Base-by-base conservation (phyloP, 2,329 filamentous ascomycete genomes). In the Westerdykella sp. region DNA sequence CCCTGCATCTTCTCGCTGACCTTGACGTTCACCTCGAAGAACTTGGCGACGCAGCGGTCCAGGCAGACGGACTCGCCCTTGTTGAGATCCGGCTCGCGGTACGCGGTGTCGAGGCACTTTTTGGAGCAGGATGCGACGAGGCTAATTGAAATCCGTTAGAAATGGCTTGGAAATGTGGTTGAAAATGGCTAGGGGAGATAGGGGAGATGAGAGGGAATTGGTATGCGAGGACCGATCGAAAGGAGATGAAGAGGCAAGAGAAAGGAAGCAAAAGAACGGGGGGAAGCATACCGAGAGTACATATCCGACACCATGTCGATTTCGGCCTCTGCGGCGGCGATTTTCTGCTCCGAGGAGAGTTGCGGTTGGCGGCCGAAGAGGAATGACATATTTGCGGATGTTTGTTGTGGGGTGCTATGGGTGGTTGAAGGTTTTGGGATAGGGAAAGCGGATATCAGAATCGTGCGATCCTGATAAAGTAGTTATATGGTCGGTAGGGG, bases 21-120 rank as follows among this genome's bases (percentile, higher is more conserved):
- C 77, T 96, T 97, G 76, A 95, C 83, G 70, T 95, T 95, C 63
- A 95, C 90, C 60, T 97, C 91, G 73, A 98, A 96, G 77, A 97
- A 98, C 76, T 98, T 98, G 65, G 86, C 80, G 45, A 94, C 87
- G 73, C 94, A 98, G 63, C 93, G 87, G 74, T 98, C 93, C 58
- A 98, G 83, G 75, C 94, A 98, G 59, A 98, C 93, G 57, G 85
- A 89, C 73, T 98, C 93, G 77, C 90, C 94, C 76, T 98, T 98
- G 81, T 96, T 95, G 63, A 98, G 83, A 60, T 98, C 91, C 69
- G 80, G 82, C 75, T 98, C 93, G 68, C 89, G 88, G 81, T 97
- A 98, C 61, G 91, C 83, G 63, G 75, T 77, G 50, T 91, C 91
- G 57, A 98, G 80, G 73, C 93, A 98, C 77, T 98, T 98, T 68